These are phyloP conservation scores for Sesbania bispinosa DNA, from an alignment of 306 rosid species.

Conservation along the genomic window DNA sequence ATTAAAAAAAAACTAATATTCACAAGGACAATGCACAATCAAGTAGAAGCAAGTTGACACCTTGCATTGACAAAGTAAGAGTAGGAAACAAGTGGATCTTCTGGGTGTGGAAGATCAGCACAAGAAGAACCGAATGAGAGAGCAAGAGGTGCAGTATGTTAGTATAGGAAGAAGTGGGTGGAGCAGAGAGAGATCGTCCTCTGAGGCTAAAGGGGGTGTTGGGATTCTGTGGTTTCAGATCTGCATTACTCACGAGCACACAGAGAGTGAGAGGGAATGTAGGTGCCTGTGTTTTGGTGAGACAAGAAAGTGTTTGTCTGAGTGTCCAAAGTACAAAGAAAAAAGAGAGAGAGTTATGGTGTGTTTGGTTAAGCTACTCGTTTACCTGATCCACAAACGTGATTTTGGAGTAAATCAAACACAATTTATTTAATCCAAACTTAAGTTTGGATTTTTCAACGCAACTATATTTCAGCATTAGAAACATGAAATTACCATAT, in stretches of 20 bases:
- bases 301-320: background rate
- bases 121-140: background rate
- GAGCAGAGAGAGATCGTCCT: background rate
- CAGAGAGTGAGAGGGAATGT: background rate
- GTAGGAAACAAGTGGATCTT: conserved; percentile 5
- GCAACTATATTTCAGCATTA: too few relatives aligned
- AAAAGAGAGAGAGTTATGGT: too few relatives aligned
- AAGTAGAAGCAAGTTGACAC: background rate
- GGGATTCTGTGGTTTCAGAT: conserved; percentile 29
- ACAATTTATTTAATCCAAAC: too few relatives aligned
- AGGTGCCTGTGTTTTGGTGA: background rate
- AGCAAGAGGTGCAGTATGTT: conserved; percentile 2
- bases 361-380: too few relatives aligned
- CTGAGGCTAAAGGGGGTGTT: background rate
- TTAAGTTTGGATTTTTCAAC: too few relatives aligned
- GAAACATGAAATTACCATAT: too few relatives aligned
- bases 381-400: too few relatives aligned
- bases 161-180: background rate
- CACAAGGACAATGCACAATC: conserved; percentile 22
- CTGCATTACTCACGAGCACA: conserved; percentile 19
- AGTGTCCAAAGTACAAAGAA: background rate
- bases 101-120: background rate
- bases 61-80: conserved; percentile 1
- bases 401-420: too few relatives aligned
- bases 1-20: background rate